Conservation (phyloP, 1,139 yeast species). For the Geotrichum siamense region DNA sequence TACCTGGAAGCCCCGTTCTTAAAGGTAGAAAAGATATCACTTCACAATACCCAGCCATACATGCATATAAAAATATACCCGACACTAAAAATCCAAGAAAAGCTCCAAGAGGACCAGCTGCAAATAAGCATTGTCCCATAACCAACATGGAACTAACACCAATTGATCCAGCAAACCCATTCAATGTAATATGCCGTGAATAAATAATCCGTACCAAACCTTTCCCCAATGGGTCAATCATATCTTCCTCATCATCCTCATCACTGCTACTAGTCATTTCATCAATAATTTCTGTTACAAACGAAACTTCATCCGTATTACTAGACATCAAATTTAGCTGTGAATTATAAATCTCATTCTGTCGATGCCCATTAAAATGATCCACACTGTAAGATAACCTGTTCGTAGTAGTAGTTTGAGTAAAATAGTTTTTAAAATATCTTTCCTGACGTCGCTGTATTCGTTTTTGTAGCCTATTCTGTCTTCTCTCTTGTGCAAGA, state of each 20-base stretch:
- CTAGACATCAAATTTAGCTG: constrained; percentile 27
- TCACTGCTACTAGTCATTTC: constrained; percentile 16
- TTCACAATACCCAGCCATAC: constrained; percentile 74
- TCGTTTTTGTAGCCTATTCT: constrained; percentile 20
- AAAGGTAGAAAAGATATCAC: constrained; percentile 80
- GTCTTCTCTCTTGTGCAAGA: constrained; percentile 24
- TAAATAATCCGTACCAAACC: constrained; percentile 47
- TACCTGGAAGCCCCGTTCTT: constrained; percentile 55
- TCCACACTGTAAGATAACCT: constrained; percentile 27
- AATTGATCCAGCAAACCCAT: constrained; percentile 74
- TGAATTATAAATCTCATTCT: constrained; percentile 26
- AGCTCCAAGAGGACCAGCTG: constrained; percentile 80
- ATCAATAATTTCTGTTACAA: constrained; percentile 16
- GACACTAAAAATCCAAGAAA: constrained; percentile 61
- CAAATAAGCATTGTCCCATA: constrained; percentile 69
- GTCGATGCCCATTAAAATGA: constrained; percentile 29
- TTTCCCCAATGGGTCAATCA: constrained; percentile 4
- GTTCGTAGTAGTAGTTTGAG: constrained; percentile 17
- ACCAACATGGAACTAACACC: constrained; percentile 77
- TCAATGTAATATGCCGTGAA: constrained; percentile 70
- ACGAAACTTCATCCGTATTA: constrained; percentile 20
- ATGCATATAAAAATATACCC: constrained; percentile 59
- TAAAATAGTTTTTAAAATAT: constrained; percentile 28
- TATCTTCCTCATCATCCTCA: constrained; percentile 5
- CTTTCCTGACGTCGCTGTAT: constrained; percentile 20